Conservation (phyloP, 345 rosid species). For the Ceriops tagal region DNA sequence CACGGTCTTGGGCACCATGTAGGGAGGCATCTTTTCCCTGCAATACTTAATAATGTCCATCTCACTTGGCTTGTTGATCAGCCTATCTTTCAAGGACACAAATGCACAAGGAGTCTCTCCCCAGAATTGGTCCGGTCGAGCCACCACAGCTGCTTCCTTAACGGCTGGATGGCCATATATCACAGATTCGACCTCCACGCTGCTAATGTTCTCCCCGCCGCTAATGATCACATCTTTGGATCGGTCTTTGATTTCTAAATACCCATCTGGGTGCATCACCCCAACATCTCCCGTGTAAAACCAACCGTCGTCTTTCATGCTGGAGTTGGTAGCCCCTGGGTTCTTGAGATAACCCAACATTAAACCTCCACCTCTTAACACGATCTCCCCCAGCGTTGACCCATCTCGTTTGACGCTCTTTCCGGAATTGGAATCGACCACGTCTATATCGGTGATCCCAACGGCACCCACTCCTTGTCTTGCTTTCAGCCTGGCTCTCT, state of each 20-base stretch:
- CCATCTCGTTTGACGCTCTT: slow-evolving; percentile 19
- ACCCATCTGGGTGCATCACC: slow-evolving; percentile 24
- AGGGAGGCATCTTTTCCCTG: slow-evolving; percentile 57
- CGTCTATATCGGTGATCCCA: slow-evolving; percentile 13
- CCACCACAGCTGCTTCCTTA: slow-evolving; percentile 29
- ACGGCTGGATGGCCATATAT: slow-evolving; percentile 17
- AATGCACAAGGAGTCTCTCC: slow-evolving; percentile 31
- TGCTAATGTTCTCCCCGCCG: slow-evolving; percentile 30
- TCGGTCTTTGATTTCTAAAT: slow-evolving; percentile 26
- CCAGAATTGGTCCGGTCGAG: slow-evolving; percentile 21
- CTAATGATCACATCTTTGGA: slow-evolving; percentile 30
- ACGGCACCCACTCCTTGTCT: slow-evolving; percentile 24
- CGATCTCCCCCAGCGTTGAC: slow-evolving; percentile 16
- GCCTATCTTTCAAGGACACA: slow-evolving; percentile 15
- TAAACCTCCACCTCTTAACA: slow-evolving; percentile 18
- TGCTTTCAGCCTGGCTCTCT: slow-evolving; percentile 17
- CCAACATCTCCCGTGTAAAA: slow-evolving; percentile 27
- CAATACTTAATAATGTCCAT: slow-evolving; percentile 57
- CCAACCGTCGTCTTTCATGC: slow-evolving; percentile 24
- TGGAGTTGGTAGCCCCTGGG: slow-evolving; percentile 3
- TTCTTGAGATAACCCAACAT: slow-evolving; percentile 24
- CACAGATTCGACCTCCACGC: slow-evolving; percentile 25
- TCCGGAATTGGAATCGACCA: slow-evolving; percentile 12
- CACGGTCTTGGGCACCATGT: slow-evolving; percentile 71
- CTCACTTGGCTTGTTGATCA: neutral